These are phyloP conservation scores for Xerocomellus chrysenteron DNA, from an alignment of 768 basidiomycete species.

Conservation along the genomic window DNA sequence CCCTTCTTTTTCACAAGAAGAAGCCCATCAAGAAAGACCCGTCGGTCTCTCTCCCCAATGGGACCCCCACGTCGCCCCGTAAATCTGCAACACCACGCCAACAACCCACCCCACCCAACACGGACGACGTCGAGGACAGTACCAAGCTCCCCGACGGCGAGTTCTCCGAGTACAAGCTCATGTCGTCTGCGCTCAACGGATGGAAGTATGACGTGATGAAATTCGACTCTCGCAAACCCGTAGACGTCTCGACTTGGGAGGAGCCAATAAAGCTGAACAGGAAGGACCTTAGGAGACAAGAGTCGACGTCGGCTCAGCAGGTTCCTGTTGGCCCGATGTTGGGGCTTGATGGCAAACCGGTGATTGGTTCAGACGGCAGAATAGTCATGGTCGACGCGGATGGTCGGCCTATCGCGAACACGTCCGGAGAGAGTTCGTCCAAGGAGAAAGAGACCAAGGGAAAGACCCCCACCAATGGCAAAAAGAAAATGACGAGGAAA, in stretches of 20 bases:
- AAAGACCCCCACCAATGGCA: constrained; percentile 45
- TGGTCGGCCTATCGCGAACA: constrained; percentile 59
- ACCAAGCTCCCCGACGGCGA: constrained; percentile 63
- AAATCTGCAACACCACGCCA: constrained; percentile 42
- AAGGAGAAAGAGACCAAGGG: constrained; percentile 42
- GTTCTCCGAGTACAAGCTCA: constrained; percentile 74
- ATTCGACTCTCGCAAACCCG: constrained; percentile 71
- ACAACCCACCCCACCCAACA: constrained; percentile 37
- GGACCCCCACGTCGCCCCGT: constrained; percentile 25
- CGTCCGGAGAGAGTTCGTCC: constrained; percentile 30
- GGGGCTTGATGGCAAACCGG: constrained; percentile 81
- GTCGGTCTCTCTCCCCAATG: constrained; percentile 12
- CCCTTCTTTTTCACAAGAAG: constrained; percentile 71
- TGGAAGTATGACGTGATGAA: constrained; percentile 96
- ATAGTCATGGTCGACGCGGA: constrained; percentile 82
- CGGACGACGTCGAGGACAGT: constrained; percentile 51
- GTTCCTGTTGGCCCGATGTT: constrained; percentile 71
- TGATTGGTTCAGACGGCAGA: constrained; percentile 73
- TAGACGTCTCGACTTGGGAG: constrained; percentile 69
- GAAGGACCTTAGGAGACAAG: constrained; percentile 68
- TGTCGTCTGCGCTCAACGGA: constrained; percentile 76
- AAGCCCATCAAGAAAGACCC: constrained; percentile 35
- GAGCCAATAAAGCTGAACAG: constrained; percentile 84
- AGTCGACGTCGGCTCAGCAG: constrained; percentile 36
- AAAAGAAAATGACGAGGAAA: constrained; percentile 82